phyloP scores from a whole-genome alignment of 306 rosid species.

The Quercus gilva region DNA sequence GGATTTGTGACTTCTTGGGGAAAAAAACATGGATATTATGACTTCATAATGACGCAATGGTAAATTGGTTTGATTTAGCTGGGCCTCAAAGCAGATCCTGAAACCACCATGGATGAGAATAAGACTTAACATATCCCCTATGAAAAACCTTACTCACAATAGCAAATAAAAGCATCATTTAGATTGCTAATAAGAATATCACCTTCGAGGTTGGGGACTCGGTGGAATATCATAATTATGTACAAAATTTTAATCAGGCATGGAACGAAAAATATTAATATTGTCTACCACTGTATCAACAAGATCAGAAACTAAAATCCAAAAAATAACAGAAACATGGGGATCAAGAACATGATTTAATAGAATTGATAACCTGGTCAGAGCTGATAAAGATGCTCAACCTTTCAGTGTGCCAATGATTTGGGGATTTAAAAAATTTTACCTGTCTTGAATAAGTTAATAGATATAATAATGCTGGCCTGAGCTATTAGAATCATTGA shows the following conservation, averaged over 20 bases:
- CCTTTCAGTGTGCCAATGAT: constrained; percentile 1
- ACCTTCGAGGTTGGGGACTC: background rate
- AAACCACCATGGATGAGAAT: background rate
- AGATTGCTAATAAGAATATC: background rate
- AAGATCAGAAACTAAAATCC: background rate
- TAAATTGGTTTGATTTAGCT: background rate
- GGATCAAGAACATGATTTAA: background rate
- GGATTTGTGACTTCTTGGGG: background rate
- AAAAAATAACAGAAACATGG: background rate
- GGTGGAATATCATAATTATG: background rate
- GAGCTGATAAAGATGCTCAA: background rate
- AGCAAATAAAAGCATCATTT: background rate
- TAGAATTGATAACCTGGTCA: background rate
- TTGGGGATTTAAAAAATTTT: background rate
- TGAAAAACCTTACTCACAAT: background rate
- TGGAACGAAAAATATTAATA: background rate
- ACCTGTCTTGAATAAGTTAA: background rate
- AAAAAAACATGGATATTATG: background rate
- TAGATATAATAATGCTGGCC: background rate
- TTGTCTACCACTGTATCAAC: background rate
- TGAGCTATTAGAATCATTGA: background rate
- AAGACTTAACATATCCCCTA: background rate
- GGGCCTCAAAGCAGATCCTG: background rate
- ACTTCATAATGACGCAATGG: background rate
- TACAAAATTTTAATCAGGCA: background rate